A percentile compares a stretch with the other conserved stretches of the same genome.
Conservation (phyloP, 805 yeast species). For the Starmerella sp. region DNA sequence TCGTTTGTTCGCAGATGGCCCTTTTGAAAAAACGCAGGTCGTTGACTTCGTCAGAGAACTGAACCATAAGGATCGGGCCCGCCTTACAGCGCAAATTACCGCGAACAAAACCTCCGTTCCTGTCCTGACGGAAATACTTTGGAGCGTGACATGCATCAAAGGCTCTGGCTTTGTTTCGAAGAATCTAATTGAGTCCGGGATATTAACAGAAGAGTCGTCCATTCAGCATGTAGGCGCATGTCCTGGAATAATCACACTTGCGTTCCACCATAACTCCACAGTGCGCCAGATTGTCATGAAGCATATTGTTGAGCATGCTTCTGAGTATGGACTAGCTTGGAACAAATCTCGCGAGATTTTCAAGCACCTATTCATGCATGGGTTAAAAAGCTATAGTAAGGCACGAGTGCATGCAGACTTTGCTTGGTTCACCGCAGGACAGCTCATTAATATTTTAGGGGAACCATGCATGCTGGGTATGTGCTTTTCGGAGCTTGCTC, state of each 20-base stretch:
- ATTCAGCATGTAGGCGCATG: conserved; percentile 2
- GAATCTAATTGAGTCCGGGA: conserved; percentile 1
- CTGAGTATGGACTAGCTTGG: conserved; percentile 8
- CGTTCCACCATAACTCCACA: not conserved
- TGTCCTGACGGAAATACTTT: conserved; percentile 12
- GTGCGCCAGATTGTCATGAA: not conserved
- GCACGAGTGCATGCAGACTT: conserved; percentile 15
- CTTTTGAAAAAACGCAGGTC: conserved; percentile 1
- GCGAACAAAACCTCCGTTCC: not conserved
- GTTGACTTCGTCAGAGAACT: conserved; percentile 6
- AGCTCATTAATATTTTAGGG: not conserved
- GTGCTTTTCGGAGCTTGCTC: not conserved
- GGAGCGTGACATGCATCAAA: conserved; percentile 15
- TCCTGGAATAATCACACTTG: conserved; percentile 5
- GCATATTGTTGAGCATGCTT: not conserved
- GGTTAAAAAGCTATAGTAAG: conserved; percentile 11
- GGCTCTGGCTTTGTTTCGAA: not conserved
- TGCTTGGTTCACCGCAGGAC: conserved; percentile 14
- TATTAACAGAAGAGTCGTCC: not conserved
- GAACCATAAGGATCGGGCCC: conserved; percentile 8
- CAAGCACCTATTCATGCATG: conserved; percentile 1
- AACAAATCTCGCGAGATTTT: not conserved
- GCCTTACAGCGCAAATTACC: conserved; percentile 2
- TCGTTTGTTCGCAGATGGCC: not conserved
- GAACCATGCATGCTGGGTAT: not conserved